These are phyloP conservation scores for Podospora sp. DNA, from an alignment of 495 filamentous ascomycete genomes.

Conservation along the genomic window DNA sequence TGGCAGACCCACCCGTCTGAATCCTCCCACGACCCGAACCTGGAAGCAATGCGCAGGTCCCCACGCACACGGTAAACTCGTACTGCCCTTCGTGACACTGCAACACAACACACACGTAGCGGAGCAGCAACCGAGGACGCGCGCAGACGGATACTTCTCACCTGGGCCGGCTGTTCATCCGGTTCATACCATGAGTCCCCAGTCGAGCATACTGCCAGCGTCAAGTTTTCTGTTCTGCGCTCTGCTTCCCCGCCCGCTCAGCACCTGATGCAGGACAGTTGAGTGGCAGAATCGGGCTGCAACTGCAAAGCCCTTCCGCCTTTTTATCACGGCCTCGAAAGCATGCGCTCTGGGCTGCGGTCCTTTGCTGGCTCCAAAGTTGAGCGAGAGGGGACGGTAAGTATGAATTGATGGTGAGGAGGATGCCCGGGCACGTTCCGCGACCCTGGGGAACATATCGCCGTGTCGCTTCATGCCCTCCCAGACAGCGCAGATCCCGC, in stretches of 20 bases:
- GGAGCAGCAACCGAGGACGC: not conserved
- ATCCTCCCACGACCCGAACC: constrained; percentile 2
- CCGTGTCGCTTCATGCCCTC: not conserved
- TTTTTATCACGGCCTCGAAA: not conserved
- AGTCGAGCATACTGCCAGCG: not conserved
- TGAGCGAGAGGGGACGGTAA: not conserved
- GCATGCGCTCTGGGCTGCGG: not conserved
- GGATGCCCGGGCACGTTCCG: not conserved
- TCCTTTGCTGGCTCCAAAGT: constrained; percentile 1
- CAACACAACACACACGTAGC: not conserved
- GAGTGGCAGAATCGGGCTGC: not conserved
- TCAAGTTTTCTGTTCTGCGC: not conserved
- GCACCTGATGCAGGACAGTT: not conserved
- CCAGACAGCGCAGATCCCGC: constrained; percentile 10
- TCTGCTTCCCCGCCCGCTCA: not conserved
- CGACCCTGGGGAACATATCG: not conserved
- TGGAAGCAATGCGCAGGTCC: not conserved
- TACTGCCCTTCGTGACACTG: not conserved
- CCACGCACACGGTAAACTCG: not conserved
- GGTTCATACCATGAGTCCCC: not conserved
- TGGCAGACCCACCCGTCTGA: not conserved
- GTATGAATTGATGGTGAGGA: not conserved
- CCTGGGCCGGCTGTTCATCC: not conserved
- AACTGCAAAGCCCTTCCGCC: not conserved
- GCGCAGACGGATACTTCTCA: not conserved